Evolutionary conservation across 805 yeast species (phyloP), one percentile per base, ranked within the genome.

Genomic region (Lipomyces japonicus): DNA sequence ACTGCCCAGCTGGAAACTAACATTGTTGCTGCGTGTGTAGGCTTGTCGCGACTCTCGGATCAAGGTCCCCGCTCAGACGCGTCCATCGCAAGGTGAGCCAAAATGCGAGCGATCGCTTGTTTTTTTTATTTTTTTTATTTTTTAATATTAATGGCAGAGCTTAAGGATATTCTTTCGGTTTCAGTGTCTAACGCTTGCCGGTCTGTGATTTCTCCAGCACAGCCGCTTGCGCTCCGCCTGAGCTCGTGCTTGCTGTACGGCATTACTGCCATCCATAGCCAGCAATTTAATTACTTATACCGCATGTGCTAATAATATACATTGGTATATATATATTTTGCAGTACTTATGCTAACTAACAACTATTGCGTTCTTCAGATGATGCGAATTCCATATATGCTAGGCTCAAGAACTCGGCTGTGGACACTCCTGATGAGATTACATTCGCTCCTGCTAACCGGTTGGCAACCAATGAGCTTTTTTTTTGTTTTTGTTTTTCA

Each of bases 41-140:
- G 62, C 59, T 59, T 32, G 54, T 57, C 5, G 62, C 62, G 42
- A 59, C 62, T 2, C 55, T 59, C 9, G 62, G 62, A 9, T 35
- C 56, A 10, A 59, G 59, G 36, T 59, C 62, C 9, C 36, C 55
- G 3, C 38, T 59, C 34, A 49, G 46, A 35, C 43, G 48, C 19
- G 53, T 58, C n/a, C 55, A 59, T 9, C 45, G 59, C 26, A 57
- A 49, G 48, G 58, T 45, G 26, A 16, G 45, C 16, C 16, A 14
- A 9, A 28, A 7, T 12, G 28, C 18, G 21, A 24, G 16, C 12
- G 16, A 5, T 12, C 4, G 10, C 26, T 5, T 4, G 1, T 24
- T 16, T 21, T 34, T 16, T 5, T 16, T 10, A 23, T 10, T 5
- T 16, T 16, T 23, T 40, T 41, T 28, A 42, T 37, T 9, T 6